phyloP scores from a whole-genome alignment of 768 basidiomycete genomes.

The Aureoboletus auriporus region DNA sequence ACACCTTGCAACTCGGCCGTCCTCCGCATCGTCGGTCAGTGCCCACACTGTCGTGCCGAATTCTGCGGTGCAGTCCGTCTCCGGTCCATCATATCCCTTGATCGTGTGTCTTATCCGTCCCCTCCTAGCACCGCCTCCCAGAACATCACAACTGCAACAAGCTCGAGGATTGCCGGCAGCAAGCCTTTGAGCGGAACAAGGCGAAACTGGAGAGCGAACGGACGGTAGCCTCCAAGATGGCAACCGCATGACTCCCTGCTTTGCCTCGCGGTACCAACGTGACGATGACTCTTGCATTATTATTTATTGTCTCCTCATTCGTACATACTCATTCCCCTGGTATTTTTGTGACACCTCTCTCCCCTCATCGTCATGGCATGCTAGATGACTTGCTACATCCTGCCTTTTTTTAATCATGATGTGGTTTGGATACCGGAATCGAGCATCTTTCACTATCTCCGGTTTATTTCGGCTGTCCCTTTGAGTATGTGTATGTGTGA shows the following conservation, averaged over 20 bases:
- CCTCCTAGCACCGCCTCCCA: constrained; percentile 73
- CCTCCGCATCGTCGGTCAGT: constrained; percentile 81
- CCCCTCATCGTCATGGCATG: constrained; percentile 5
- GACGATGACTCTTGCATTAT: constrained; percentile 19
- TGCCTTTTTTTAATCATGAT: neutral
- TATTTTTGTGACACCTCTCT: constrained; percentile 6
- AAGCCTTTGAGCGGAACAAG: constrained; percentile 88
- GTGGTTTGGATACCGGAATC: constrained; percentile 18
- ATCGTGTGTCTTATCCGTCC: constrained; percentile 16
- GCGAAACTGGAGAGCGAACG: constrained; percentile 82
- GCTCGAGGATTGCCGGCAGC: constrained; percentile 79
- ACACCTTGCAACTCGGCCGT: constrained; percentile 68
- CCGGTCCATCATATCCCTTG: neutral
- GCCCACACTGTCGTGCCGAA: constrained; percentile 70
- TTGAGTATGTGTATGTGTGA: too few relatives aligned
- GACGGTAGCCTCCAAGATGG: constrained; percentile 85
- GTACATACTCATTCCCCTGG: constrained; percentile 6
- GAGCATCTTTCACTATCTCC: neutral
- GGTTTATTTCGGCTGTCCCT: too few relatives aligned
- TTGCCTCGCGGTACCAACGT: constrained; percentile 16
- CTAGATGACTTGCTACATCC: constrained; percentile 11
- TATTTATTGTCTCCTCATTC: constrained; percentile 26
- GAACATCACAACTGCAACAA: constrained; percentile 86
- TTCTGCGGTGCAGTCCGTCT: constrained; percentile 74
- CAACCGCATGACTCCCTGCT: constrained; percentile 50